phyloP scores from a whole-genome alignment of 257 asterid genomes.

The Cruciata laevipes region DNA sequence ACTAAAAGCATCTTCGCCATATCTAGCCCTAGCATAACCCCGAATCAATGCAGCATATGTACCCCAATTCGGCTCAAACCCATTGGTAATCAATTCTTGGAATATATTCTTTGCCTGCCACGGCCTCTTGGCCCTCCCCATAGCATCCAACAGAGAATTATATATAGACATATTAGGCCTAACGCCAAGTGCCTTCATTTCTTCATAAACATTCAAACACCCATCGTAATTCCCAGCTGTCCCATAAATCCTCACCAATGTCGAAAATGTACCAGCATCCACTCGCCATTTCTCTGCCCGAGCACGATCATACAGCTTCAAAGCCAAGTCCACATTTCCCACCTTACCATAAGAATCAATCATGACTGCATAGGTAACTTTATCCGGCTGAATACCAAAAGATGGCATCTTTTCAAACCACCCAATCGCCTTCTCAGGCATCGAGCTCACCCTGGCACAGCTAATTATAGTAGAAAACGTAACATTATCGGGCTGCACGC shows the following conservation, averaged over 20 bases:
- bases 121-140: constrained; percentile 96
- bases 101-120: constrained; percentile 79
- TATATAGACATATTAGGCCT: constrained; percentile 56
- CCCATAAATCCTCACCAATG: constrained; percentile 64
- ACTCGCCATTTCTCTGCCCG: constrained; percentile 79
- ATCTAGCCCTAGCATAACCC: constrained; percentile 66
- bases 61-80: constrained; percentile 57
- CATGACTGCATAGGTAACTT: constrained; percentile 68
- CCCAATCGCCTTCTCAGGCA: constrained; percentile 73
- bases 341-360: constrained; percentile 75
- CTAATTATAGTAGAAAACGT: constrained; percentile 84
- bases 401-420: constrained; percentile 82
- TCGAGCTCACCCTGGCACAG: constrained; percentile 67
- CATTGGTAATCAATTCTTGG: constrained; percentile 55
- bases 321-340: constrained; percentile 66
- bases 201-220: constrained; percentile 86
- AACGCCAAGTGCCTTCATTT: constrained; percentile 74
- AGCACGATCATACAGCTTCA: constrained; percentile 74
- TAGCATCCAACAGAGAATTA: constrained; percentile 77
- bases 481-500: constrained; percentile 68
- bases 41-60: constrained; percentile 75
- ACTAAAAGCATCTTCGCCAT: constrained; percentile 63
- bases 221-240: constrained; percentile 73
- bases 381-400: constrained; percentile 67
- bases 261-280: constrained; percentile 64